Conservation (phyloP, 805 yeast genomes). For the Yamadazyma philogaea region DNA sequence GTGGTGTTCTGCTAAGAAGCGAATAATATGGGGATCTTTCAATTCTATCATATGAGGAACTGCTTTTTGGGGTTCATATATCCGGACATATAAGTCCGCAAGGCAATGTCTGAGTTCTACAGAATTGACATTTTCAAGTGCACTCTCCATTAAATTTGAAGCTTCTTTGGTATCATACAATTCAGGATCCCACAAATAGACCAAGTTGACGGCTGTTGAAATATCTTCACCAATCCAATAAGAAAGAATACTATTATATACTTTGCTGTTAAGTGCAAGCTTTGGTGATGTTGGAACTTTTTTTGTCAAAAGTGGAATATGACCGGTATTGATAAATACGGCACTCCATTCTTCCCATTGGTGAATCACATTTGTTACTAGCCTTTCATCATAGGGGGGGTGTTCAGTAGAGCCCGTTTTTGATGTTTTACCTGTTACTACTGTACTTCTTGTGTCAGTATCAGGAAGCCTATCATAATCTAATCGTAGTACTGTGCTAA, state of each 20-base stretch:
- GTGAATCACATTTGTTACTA: slow-evolving; percentile 21
- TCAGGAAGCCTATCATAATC: slow-evolving; percentile 23
- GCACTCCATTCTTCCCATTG: slow-evolving; percentile 68
- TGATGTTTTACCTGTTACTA: slow-evolving; percentile 18
- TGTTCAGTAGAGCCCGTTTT: slow-evolving; percentile 12
- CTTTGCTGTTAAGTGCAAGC: slow-evolving; percentile 28
- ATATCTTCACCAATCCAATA: slow-evolving; percentile 38
- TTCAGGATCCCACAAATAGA: slow-evolving; percentile 56
- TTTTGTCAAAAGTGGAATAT: slow-evolving; percentile 45
- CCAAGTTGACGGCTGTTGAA: slow-evolving; percentile 37
- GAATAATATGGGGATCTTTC: slow-evolving; percentile 52
- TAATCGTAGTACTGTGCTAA: slow-evolving; percentile 26
- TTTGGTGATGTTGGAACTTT: slow-evolving; percentile 52
- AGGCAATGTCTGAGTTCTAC: slow-evolving; percentile 39
- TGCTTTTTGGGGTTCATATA: slow-evolving; percentile 60
- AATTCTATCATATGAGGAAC: slow-evolving; percentile 58
- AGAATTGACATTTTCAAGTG: slow-evolving; percentile 28
- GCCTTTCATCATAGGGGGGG: slow-evolving; percentile 18
- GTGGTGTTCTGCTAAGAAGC: slow-evolving; percentile 61
- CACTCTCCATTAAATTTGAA: slow-evolving; percentile 45
- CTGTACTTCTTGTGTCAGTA: slow-evolving; percentile 31
- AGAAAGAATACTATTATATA: slow-evolving; percentile 44
- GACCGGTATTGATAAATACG: slow-evolving; percentile 48
- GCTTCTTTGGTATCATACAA: slow-evolving; percentile 48
- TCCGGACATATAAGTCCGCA: slow-evolving; percentile 52